Evolutionary conservation across 306 rosid species (phyloP).

Genomic region (barrel medic (Medicago truncatula)): MtrunA17r5.0-ANR NC_053048.1:44550501-44551000

Average conservation of each 20-base stretch:
- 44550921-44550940: slow-evolving; percentile 73
- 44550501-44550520: slow-evolving; percentile 54
- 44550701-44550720: slow-evolving; percentile 69
- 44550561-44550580: slow-evolving; percentile 52
- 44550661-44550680: slow-evolving; percentile 56
- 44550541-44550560: slow-evolving; percentile 54
- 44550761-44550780: slow-evolving; percentile 49
- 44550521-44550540: slow-evolving; percentile 54
- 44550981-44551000: slow-evolving; percentile 64
- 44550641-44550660: slow-evolving; percentile 45
- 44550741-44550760: slow-evolving; percentile 52
- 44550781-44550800: slow-evolving; percentile 47
- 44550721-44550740: slow-evolving; percentile 62
- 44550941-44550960: slow-evolving; percentile 69
- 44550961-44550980: slow-evolving; percentile 66
- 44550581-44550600: slow-evolving; percentile 53
- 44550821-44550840: slow-evolving; percentile 60
- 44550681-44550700: slow-evolving; percentile 50
- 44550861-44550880: slow-evolving; percentile 61
- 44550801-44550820: slow-evolving; percentile 51
- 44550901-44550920: slow-evolving; percentile 69
- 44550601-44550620: slow-evolving; percentile 49
- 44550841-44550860: slow-evolving; percentile 62
- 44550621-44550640: slow-evolving; percentile 48
- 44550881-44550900: slow-evolving; percentile 61